Evolutionary conservation across 495 filamentous ascomycete genomes (phyloP).

Genomic region (Delitschia confertaspora): DNA sequence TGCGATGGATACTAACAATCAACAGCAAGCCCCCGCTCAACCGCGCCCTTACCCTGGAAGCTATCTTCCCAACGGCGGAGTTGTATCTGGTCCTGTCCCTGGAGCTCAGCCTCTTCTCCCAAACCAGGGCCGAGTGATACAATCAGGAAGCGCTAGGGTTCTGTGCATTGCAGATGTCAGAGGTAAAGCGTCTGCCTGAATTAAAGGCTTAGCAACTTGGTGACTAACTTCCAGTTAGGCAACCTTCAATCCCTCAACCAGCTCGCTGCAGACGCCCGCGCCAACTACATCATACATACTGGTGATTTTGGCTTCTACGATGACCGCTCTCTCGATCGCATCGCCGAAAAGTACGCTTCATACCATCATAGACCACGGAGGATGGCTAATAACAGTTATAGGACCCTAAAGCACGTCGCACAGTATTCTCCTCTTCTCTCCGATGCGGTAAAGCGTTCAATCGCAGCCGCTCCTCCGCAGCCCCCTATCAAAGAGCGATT

Average conservation of each 20-base stretch:
- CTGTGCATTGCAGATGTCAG: conserved; percentile 96
- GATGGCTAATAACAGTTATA: conserved; percentile 35
- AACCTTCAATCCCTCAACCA: conserved; percentile 95
- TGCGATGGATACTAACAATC: conserved; percentile 13
- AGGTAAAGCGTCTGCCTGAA: conserved; percentile 51
- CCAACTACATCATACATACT: conserved; percentile 95
- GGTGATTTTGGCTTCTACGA: conserved; percentile 99
- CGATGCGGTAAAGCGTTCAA: conserved; percentile 77
- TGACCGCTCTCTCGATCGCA: conserved; percentile 86
- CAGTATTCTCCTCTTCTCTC: conserved; percentile 94
- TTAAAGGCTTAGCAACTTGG: conserved; percentile 17
- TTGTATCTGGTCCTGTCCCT: conserved; percentile 35
- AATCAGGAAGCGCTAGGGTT: conserved; percentile 74
- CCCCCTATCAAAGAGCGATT: conserved; percentile 74
- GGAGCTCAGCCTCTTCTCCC: conserved; percentile 44
- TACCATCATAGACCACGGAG: neutral
- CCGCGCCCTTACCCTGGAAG: conserved; percentile 33
- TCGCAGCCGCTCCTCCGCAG: conserved; percentile 55
- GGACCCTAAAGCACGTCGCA: conserved; percentile 94
- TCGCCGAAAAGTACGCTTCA: conserved; percentile 93
- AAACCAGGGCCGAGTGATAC: conserved; percentile 67
- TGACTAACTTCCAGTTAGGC: conserved; percentile 47
- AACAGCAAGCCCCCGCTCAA: conserved; percentile 35
- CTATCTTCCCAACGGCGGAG: conserved; percentile 36
- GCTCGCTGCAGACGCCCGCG: conserved; percentile 81